These are phyloP conservation scores for Pythium apleroticum DNA, from an alignment of 352 stramenopile genomes.

Conservation along the genomic window DNA sequence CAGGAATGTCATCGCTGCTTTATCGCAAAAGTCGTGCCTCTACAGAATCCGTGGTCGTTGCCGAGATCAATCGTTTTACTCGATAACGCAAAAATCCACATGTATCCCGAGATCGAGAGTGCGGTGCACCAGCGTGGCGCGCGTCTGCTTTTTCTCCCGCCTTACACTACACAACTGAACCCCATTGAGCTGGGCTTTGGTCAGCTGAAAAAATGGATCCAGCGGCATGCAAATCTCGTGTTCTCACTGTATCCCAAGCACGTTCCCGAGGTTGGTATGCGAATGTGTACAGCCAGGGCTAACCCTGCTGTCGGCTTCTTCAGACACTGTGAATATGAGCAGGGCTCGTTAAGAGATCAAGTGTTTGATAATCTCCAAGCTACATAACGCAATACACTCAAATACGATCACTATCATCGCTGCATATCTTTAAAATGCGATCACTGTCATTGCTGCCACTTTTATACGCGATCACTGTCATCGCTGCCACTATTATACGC, in stretches of 20 bases:
- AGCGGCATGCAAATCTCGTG: constrained; percentile 72
- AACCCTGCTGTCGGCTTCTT: too few species aligned
- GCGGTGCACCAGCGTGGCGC: constrained; percentile 94
- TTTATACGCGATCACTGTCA: too few species aligned
- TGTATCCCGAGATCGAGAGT: constrained; percentile 91
- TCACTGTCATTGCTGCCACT: too few species aligned
- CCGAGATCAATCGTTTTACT: constrained; percentile 69
- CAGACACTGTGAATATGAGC: too few species aligned
- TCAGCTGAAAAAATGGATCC: constrained; percentile 82
- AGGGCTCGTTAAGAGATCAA: too few species aligned
- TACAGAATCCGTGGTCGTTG: constrained; percentile 86
- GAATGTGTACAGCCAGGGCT: not conserved
- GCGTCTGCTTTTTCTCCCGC: constrained; percentile 39
- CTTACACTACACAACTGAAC: not conserved
- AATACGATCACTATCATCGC: too few species aligned
- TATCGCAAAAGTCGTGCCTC: constrained; percentile 48
- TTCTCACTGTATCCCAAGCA: constrained; percentile 43
- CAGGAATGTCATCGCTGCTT: constrained; percentile 84
- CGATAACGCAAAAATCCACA: constrained; percentile 54
- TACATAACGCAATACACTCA: too few species aligned
- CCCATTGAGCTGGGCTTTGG: constrained; percentile 1
- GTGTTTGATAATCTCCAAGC: too few species aligned
- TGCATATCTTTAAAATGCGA: too few species aligned
- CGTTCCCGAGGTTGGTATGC: constrained; percentile 6
- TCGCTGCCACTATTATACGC: too few species aligned